Conservation (phyloP, 2,329 filamentous ascomycete species). For the Aureobasidium uvarum region DNA sequence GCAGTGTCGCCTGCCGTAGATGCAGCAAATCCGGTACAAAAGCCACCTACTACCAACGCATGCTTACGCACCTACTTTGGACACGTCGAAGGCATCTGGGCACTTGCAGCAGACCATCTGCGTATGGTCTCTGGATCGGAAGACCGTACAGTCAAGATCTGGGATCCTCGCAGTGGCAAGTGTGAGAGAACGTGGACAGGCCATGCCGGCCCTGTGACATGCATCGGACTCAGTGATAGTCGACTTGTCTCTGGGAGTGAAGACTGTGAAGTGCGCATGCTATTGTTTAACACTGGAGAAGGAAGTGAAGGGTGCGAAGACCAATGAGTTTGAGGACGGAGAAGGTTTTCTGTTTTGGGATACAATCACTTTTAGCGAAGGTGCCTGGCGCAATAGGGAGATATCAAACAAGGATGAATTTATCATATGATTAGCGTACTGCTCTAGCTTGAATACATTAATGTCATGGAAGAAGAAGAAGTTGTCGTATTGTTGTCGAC, state of each 20-base stretch:
- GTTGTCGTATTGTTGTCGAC: not conserved
- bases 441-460: not conserved
- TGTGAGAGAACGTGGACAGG: conserved; percentile 92
- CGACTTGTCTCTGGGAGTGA: conserved; percentile 89
- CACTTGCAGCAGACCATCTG: conserved; percentile 81
- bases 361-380: conserved; percentile 20
- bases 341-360: not conserved
- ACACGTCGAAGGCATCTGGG: conserved; percentile 95
- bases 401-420: not conserved
- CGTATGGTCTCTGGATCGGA: conserved; percentile 86
- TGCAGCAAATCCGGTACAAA: conserved; percentile 12
- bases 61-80: conserved; percentile 94
- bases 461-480: not conserved
- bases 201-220: conserved; percentile 87
- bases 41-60: conserved; percentile 59
- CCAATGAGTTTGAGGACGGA: not conserved
- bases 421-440: not conserved
- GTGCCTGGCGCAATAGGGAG: conserved; percentile 21
- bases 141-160: conserved; percentile 92
- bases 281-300: conserved; percentile 34
- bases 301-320: conserved; percentile 13
- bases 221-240: conserved; percentile 85
- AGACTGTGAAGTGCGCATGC: conserved; percentile 81
- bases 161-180: conserved; percentile 88
- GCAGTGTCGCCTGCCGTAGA: conserved; percentile 17